These are phyloP conservation scores for Tuber brumale DNA, from an alignment of 495 filamentous ascomycete genomes.

Conservation along the genomic window DNA sequence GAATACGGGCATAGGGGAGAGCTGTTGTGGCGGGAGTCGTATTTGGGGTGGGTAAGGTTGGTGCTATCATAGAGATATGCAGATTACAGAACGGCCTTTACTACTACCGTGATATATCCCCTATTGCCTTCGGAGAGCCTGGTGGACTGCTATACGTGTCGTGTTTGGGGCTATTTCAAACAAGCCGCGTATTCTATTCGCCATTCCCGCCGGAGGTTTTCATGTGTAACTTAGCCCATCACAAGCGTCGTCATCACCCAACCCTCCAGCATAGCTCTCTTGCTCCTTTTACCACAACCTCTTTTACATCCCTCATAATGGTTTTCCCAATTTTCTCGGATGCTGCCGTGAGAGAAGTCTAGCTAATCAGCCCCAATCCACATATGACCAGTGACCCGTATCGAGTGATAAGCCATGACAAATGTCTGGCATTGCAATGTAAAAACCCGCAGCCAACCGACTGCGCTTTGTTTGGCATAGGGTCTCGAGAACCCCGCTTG, in stretches of 20 bases:
- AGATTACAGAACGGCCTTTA: neutral
- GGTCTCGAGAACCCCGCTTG: neutral
- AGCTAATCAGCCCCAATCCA: neutral
- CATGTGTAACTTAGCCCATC: neutral
- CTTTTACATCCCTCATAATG: too few relatives aligned
- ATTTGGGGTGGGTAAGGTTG: neutral
- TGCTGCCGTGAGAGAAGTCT: too few relatives aligned
- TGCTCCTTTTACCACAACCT: too few relatives aligned
- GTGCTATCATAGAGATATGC: neutral
- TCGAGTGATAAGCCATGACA: neutral
- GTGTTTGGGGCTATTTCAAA: neutral
- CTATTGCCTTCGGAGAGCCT: neutral
- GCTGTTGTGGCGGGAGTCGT: neutral
- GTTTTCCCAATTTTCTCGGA: too few relatives aligned
- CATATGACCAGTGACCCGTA: neutral
- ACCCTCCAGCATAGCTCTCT: too few relatives aligned
- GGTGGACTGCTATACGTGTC: neutral
- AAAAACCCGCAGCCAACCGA: neutral
- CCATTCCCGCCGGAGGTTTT: neutral
- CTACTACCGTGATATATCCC: neutral
- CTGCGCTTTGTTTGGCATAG: neutral
- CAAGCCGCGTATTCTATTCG: neutral
- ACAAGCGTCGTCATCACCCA: neutral
- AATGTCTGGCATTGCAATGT: neutral
- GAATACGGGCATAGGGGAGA: neutral